A percentile compares a stretch with the other conserved stretches of the same genome.
Evolutionary conservation across 2,329 filamentous ascomycete species (phyloP).

Genomic region (Aureobasidium pullulans): DNA sequence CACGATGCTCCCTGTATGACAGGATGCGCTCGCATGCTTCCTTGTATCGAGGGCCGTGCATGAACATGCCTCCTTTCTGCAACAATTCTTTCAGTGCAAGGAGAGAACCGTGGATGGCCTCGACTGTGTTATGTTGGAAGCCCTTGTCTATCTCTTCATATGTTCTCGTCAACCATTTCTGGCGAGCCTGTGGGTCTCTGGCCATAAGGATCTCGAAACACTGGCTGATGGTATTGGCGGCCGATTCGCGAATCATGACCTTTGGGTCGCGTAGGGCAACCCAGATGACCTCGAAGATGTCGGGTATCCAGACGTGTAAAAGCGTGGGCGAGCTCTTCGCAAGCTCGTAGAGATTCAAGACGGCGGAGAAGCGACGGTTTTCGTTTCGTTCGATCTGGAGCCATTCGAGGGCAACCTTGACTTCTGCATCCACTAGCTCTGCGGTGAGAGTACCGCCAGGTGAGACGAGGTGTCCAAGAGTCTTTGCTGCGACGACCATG

Average conservation of each 20-base stretch:
- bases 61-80: conserved; percentile 95
- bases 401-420: conserved; percentile 94
- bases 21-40: conserved; percentile 90
- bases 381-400: conserved; percentile 91
- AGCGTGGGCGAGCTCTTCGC: conserved; percentile 89
- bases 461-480: conserved; percentile 81
- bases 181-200: conserved; percentile 79
- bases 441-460: conserved; percentile 91
- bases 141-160: conserved; percentile 78
- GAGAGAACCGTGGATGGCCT: conserved; percentile 88
- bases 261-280: conserved; percentile 83
- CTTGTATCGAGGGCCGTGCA: conserved; percentile 82
- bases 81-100: conserved; percentile 88
- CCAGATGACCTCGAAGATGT: conserved; percentile 95
- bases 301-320: conserved; percentile 90
- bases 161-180: conserved; percentile 83
- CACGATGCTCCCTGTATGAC: conserved; percentile 86
- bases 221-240: conserved; percentile 85
- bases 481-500: conserved; percentile 82
- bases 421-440: conserved; percentile 91
- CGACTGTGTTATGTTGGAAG: conserved; percentile 71
- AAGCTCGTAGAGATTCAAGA: conserved; percentile 82
- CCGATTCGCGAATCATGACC: conserved; percentile 84
- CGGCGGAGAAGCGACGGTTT: conserved; percentile 85
- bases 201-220: conserved; percentile 95